Evolutionary conservation across 148 eudicot genomes (phyloP).

Genomic region (Amaranthus cruentus): DNA sequence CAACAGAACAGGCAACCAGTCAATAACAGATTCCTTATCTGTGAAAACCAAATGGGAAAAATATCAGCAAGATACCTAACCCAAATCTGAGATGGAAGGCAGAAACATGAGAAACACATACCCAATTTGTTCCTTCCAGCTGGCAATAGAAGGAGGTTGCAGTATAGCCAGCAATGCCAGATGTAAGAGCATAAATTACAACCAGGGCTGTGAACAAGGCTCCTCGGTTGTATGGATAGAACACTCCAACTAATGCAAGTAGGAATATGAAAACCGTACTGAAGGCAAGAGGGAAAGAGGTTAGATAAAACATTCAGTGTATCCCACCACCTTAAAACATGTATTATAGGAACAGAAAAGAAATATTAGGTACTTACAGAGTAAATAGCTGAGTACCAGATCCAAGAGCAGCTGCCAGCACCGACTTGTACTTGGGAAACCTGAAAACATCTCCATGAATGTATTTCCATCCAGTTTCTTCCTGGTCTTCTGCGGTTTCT

Average conservation of each 20-base stretch:
- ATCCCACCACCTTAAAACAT: background rate
- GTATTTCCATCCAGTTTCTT: conserved; percentile 89
- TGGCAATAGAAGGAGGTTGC: conserved; percentile 37
- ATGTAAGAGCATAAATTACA: conserved; percentile 39
- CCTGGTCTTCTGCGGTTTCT: conserved; percentile 78
- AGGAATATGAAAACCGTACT: conserved; percentile 32
- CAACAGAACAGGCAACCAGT: conserved; percentile 35
- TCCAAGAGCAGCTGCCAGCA: conserved; percentile 79
- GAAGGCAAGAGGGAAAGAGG: conserved; percentile 6
- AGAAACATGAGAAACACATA: conserved; percentile 1
- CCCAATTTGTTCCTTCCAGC: conserved; percentile 40
- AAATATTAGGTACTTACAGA: conserved; percentile 41
- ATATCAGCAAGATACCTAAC: background rate
- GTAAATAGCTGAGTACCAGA: conserved; percentile 77
- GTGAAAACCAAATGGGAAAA: conserved; percentile 11
- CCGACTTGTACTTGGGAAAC: conserved; percentile 62
- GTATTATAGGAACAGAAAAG: background rate
- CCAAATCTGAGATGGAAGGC: background rate
- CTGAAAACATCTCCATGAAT: conserved; percentile 85
- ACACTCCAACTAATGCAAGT: conserved; percentile 37
- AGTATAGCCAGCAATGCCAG: conserved; percentile 38
- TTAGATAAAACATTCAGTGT: background rate
- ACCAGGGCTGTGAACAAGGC: conserved; percentile 36
- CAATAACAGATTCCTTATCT: conserved; percentile 35
- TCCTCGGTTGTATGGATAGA: conserved; percentile 38